Conservation (phyloP, 2,329 filamentous ascomycete genomes). For the Colletotrichum sp. region DNA sequence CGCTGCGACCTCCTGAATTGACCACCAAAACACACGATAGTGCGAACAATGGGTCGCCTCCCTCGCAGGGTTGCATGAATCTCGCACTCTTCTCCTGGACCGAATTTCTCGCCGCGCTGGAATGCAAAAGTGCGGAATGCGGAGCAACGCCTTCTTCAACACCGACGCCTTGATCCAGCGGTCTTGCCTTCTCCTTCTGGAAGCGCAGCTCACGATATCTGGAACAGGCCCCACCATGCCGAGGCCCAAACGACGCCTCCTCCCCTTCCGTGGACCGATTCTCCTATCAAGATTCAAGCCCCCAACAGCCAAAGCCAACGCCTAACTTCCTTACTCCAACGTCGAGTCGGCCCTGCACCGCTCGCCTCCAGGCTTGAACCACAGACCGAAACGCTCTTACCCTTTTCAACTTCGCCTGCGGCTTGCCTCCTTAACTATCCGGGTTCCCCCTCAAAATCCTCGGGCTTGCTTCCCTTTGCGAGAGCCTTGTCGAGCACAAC, state of each 20-base stretch:
- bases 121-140: neutral
- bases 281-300: neutral
- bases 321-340: neutral
- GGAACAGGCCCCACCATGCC: constrained; percentile 1
- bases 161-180: constrained; percentile 4
- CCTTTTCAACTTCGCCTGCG: neutral
- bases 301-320: neutral
- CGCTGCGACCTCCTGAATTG: neutral
- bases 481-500: neutral
- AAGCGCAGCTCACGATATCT: constrained; percentile 8
- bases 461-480: neutral
- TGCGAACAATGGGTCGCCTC: neutral
- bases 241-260: neutral
- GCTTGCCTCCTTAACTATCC: neutral
- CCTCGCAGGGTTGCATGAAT: constrained; percentile 4
- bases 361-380: neutral
- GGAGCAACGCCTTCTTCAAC: neutral
- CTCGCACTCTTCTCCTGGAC: neutral
- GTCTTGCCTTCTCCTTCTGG: constrained; percentile 14
- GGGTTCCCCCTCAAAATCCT: neutral
- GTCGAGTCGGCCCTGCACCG: neutral
- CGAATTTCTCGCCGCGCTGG: neutral
- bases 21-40: neutral
- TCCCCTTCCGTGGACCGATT: neutral
- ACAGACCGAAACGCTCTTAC: constrained; percentile 7